Evolutionary conservation across 2,329 filamentous ascomycete genomes (phyloP), one percentile per base, ranked within the genome.

Genomic region (Botryotinia calthae): DNA sequence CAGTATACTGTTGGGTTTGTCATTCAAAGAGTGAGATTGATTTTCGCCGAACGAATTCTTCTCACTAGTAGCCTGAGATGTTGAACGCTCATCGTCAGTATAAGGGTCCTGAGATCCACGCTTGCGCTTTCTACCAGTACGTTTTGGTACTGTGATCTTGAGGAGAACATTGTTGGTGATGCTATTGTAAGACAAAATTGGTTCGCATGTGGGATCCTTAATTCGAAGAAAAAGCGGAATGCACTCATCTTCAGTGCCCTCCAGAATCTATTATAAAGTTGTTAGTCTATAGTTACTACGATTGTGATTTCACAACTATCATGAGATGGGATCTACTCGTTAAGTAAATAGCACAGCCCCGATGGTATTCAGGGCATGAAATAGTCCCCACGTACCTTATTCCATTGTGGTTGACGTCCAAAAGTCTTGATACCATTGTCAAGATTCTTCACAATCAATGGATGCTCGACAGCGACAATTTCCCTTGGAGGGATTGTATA

Each of bases 81-180:
- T n/a, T 40, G 67, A n/a, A 34, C 42, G 18, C 18, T 46, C 70
- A 65, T 66, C 61, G 56, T 71, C 85, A 58, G 85, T 82, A 79
- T 89, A 95, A 0, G 91, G 89, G 7, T 86, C 91, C 72, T 90
- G 81, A 8, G 89, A 89, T n/a, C 93, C 94, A 77, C 91, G 87
- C 83, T 95, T 97, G 73, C 95, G 88, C 82, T 93, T 97, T 74
- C 94, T 88, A 4, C 95, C 95, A 3, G 94, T 98, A 72, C 93
- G 86, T 81, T 91, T 96, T 0, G 96, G 95, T 1, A 98, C 89
- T 0, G 91, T 94, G 72, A 99, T 87, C 81, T 94, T 95, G 70
- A 99, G 85, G 31, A 98, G 86, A 31, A 98, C 84, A 79, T 98
- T 97, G 80, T 94, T 93, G 16, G 93, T 92, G 31, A 88, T 84